Conservation (phyloP, 2,329 filamentous ascomycete species). For the Cordyceps javanica region DNA sequence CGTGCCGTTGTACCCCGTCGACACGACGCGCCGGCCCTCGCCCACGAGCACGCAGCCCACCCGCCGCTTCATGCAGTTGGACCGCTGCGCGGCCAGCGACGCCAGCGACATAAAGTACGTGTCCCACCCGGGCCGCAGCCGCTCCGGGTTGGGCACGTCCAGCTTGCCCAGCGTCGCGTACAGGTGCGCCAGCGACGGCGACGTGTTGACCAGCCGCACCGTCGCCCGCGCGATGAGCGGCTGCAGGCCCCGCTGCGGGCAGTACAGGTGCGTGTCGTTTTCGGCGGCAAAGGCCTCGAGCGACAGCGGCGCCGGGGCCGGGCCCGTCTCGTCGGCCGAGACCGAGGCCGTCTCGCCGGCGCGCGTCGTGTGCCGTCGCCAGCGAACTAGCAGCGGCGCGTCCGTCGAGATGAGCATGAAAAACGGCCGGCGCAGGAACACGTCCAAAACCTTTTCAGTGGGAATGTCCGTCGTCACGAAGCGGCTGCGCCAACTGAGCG, state of each 20-base stretch:
- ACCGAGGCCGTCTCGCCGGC: slow-evolving; percentile 13
- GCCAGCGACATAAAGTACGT: slow-evolving; percentile 98
- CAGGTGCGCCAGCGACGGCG: slow-evolving; percentile 63
- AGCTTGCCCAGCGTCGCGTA: slow-evolving; percentile 66
- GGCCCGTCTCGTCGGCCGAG: slow-evolving; percentile 16
- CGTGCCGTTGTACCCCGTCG: slow-evolving; percentile 97
- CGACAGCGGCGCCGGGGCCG: slow-evolving; percentile 21
- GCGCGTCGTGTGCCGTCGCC: slow-evolving; percentile 62
- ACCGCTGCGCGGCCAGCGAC: slow-evolving; percentile 79
- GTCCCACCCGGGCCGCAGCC: slow-evolving; percentile 88
- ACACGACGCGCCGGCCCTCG: slow-evolving; percentile 77
- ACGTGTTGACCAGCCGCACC: slow-evolving; percentile 81
- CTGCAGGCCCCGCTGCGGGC: slow-evolving; percentile 56
- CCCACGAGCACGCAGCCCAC: slow-evolving; percentile 89
- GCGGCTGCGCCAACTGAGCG: slow-evolving; percentile 70
- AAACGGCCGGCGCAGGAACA: slow-evolving; percentile 74
- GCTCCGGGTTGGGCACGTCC: slow-evolving; percentile 69
- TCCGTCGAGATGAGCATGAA: slow-evolving; percentile 91
- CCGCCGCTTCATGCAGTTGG: slow-evolving; percentile 96
- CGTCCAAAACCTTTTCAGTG: slow-evolving; percentile 66
- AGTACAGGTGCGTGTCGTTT: slow-evolving; percentile 73
- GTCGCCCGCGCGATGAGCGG: slow-evolving; percentile 76
- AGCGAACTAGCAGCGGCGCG: slow-evolving; percentile 78
- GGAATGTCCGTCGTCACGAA: slow-evolving; percentile 85
- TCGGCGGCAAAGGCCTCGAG: slow-evolving; percentile 51